phyloP scores from a whole-genome alignment of 148 eudicot species.

The Amaranthus cruentus region DNA sequence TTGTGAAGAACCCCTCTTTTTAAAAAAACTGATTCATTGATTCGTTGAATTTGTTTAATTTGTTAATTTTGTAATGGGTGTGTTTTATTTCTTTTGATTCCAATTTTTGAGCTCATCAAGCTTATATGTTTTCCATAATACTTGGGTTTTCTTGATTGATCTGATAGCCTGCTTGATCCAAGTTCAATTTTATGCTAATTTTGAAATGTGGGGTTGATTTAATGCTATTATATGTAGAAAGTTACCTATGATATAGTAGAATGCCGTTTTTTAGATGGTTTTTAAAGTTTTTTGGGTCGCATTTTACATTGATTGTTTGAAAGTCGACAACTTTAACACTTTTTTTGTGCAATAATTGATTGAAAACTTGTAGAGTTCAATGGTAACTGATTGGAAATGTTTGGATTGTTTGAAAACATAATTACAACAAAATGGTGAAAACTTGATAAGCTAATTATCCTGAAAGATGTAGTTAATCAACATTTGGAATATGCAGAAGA shows the following conservation, averaged over 20 bases:
- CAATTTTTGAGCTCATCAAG: neutral
- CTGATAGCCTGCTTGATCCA: neutral
- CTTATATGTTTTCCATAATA: neutral
- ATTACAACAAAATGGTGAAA: no score
- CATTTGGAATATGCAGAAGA: no score
- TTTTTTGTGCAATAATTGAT: no score
- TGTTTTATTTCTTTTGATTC: neutral
- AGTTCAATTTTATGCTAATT: neutral
- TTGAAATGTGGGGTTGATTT: neutral
- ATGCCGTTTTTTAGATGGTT: neutral
- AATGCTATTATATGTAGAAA: neutral
- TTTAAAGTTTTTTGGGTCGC: no score
- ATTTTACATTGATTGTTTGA: no score
- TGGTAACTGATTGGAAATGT: neutral
- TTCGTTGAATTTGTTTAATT: conserved; percentile 4
- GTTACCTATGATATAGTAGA: neutral
- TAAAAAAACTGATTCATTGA: neutral
- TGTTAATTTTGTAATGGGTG: neutral
- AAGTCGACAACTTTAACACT: no score
- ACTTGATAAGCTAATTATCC: no score
- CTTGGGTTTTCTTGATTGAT: neutral
- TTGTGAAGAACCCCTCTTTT: neutral
- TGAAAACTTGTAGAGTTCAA: no score
- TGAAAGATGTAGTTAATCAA: no score
- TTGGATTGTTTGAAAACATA: neutral